Evolutionary conservation across 768 basidiomycete species (phyloP).

Genomic region (Russula dissimulans): DNA sequence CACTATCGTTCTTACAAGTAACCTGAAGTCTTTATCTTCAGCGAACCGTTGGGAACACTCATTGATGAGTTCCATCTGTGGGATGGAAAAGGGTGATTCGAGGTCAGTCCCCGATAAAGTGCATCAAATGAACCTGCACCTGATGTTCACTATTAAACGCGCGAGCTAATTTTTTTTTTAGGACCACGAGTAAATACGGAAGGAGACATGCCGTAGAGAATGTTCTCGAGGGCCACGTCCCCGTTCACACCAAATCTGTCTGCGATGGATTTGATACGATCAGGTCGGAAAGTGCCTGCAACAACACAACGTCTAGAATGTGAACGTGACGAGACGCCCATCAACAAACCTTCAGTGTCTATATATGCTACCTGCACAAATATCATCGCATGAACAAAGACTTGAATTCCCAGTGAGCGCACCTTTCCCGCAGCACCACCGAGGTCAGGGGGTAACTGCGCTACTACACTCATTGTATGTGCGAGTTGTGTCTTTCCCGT

Average conservation of each 20-base stretch:
- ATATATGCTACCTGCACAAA: constrained; percentile 72
- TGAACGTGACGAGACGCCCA: background rate
- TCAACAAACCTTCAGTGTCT: constrained; percentile 63
- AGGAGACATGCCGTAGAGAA: constrained; percentile 61
- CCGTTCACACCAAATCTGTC: constrained; percentile 92
- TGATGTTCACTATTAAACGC: constrained; percentile 93
- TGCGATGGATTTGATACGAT: constrained; percentile 84
- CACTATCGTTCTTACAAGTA: constrained; percentile 39
- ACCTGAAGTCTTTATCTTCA: constrained; percentile 76
- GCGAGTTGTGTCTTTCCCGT: constrained; percentile 95
- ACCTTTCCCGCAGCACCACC: constrained; percentile 90
- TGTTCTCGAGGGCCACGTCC: constrained; percentile 78
- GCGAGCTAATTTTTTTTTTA: constrained; percentile 44
- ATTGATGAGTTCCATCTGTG: constrained; percentile 84
- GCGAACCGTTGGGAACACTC: constrained; percentile 83
- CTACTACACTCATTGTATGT: constrained; percentile 87
- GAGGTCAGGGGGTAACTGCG: constrained; percentile 82
- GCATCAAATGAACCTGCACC: constrained; percentile 30
- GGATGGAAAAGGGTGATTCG: background rate
- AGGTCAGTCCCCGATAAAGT: background rate
- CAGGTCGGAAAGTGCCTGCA: constrained; percentile 87
- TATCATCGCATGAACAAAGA: background rate
- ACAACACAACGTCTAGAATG: background rate
- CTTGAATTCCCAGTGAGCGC: constrained; percentile 2
- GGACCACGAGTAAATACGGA: background rate